Base-by-base conservation (phyloP, 495 filamentous ascomycete genomes). In the Trichoderma erinaceum region DNA sequence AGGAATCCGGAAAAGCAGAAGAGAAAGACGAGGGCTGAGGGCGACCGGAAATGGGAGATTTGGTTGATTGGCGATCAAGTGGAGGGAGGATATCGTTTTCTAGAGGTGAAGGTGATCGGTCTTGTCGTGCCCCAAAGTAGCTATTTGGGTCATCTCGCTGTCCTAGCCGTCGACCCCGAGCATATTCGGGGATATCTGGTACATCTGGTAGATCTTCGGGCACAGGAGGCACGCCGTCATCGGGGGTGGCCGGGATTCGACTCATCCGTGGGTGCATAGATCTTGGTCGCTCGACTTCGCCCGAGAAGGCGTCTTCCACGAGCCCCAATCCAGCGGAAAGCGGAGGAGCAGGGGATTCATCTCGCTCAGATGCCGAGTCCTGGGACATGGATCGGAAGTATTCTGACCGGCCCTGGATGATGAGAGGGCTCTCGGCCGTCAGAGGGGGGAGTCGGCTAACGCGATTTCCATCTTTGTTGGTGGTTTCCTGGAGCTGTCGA, bases 361-460 rank as follows among this genome's bases (percentile, higher is more conserved):
- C 74, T 63, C 81, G 70, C 58, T 81, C 76, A 66, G 78, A 76
- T 44, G 77, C 73, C 16, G 79, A 76, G 56, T 84, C 76, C 71
- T 80, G 73, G 4, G 83, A 85, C 69, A 82, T 67, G 41, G 88
- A 88, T 44, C 90, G 85, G 71, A 90, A 90, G 76, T 91, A 96
- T 32, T 87, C 88, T 3, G 90, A 90, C 65, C 91, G 84, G 63
- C 83, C 71, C 81, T 90, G 74, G 87, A 87, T 71, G 84, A 93
- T 73, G 66, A 84, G 72, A 18, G 81, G 81, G 71, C 90, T 89
- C 32, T 90, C 90, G 52, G 93, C 90, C 43, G 90, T 91, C 68
- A 92, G 80, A 7, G 92, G 92, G 3, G 92, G 91, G 56, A 99
- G 77, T 64, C 94, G 84, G 78, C 93, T 96, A 76, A 96, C 87